phyloP scores from a whole-genome alignment of 2,329 filamentous ascomycete genomes.

The Aureobasidium pullulans region DNA sequence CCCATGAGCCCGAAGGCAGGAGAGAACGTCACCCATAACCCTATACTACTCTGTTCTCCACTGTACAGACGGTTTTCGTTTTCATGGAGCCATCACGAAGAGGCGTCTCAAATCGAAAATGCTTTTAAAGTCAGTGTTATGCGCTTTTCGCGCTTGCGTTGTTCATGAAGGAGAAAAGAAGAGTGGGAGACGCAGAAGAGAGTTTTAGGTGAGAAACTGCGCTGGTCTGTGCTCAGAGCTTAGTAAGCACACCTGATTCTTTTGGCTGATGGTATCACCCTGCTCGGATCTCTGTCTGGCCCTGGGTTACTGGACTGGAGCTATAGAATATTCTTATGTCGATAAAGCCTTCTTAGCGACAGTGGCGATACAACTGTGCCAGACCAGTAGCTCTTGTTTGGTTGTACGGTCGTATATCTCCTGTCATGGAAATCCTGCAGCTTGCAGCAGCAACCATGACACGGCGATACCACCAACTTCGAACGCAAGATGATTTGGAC shows the following conservation, averaged over 20 bases:
- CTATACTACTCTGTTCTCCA: constrained; percentile 29
- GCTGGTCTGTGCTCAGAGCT: neutral
- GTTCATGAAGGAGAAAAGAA: constrained; percentile 24
- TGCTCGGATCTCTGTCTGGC: neutral
- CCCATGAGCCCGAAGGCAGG: constrained; percentile 21
- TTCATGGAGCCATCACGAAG: constrained; percentile 32
- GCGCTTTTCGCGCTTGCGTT: constrained; percentile 25
- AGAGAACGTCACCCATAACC: constrained; percentile 33
- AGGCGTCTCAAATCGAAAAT: constrained; percentile 34
- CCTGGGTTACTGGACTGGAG: too few species aligned
- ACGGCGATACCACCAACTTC: too few species aligned
- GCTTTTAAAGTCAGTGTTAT: constrained; percentile 32
- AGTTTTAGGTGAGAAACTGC: neutral
- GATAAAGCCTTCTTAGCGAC: too few species aligned
- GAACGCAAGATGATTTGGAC: too few species aligned
- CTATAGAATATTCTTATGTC: too few species aligned
- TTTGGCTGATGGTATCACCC: neutral
- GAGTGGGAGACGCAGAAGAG: constrained; percentile 13
- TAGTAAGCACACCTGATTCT: neutral
- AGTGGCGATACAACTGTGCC: too few species aligned
- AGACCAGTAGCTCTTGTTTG: too few species aligned
- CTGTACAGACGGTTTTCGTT: constrained; percentile 34
- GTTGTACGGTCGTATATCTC: too few species aligned
- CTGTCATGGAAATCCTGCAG: too few species aligned
- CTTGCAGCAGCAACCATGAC: too few species aligned